Evolutionary conservation across 1,284 basidiomycete genomes (phyloP).

Genomic region (Pulveroboletus sp.): DNA sequence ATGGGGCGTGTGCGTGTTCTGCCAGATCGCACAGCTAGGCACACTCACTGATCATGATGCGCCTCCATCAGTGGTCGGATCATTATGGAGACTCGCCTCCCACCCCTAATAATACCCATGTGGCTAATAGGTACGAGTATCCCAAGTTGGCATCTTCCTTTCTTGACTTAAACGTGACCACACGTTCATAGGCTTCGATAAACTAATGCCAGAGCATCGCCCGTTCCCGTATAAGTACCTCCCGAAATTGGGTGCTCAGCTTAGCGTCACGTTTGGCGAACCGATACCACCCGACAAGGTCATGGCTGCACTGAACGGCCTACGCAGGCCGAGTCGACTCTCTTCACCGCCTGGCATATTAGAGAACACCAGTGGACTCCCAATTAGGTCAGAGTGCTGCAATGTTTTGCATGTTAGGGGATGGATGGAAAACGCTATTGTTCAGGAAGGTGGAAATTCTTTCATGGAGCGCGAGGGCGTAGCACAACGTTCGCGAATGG

Average conservation of each 20-base stretch:
- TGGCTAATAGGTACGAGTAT: constrained; percentile 75
- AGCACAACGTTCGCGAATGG: constrained; percentile 24
- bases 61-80: constrained; percentile 67
- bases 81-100: constrained; percentile 72
- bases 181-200: constrained; percentile 69
- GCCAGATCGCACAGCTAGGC: background rate
- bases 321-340: background rate
- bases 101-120: constrained; percentile 90
- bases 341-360: background rate
- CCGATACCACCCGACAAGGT: constrained; percentile 55
- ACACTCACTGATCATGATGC: constrained; percentile 1
- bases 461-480: background rate
- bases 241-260: constrained; percentile 58
- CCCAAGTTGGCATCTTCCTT: background rate
- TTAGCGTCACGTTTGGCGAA: constrained; percentile 75
- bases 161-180: background rate
- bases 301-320: constrained; percentile 27
- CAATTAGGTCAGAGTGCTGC: background rate
- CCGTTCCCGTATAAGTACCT: constrained; percentile 70
- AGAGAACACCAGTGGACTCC: background rate
- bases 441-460: background rate
- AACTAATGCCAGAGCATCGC: constrained; percentile 86
- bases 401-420: background rate
- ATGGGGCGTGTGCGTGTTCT: constrained; percentile 86
- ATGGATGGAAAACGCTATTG: constrained; percentile 16